Evolutionary conservation across 1,284 basidiomycete species (phyloP).

Genomic region (Irpex lacteus): DNA sequence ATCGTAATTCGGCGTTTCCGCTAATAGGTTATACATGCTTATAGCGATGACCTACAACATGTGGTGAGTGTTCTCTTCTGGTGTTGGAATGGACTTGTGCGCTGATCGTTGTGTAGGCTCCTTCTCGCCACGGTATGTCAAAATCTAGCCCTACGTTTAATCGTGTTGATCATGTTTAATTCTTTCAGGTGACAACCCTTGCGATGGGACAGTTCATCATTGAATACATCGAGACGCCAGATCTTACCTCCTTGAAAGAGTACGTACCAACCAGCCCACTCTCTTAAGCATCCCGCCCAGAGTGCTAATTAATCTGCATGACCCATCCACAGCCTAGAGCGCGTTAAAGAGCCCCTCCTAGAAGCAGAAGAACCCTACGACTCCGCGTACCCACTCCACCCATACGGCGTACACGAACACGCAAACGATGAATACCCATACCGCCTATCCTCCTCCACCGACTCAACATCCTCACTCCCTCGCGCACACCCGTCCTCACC

Average conservation of each 20-base stretch:
- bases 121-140: slow-evolving; percentile 49
- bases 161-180: background rate
- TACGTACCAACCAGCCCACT: slow-evolving; percentile 3
- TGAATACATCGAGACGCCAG: slow-evolving; percentile 39
- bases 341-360: slow-evolving; percentile 37
- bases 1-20: background rate
- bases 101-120: slow-evolving; percentile 35
- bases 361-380: slow-evolving; percentile 21
- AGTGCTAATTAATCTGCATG: background rate
- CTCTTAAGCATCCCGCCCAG: too few relatives aligned
- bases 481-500: slow-evolving; percentile 14
- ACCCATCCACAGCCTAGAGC: slow-evolving; percentile 22
- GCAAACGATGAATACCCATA: slow-evolving; percentile 8
- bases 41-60: slow-evolving; percentile 65
- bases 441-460: slow-evolving; percentile 11
- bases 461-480: slow-evolving; percentile 12
- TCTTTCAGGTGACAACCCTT: slow-evolving; percentile 47
- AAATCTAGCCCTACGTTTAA: too few relatives aligned
- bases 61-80: slow-evolving; percentile 43
- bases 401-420: slow-evolving; percentile 7
- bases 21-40: slow-evolving; percentile 63
- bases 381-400: slow-evolving; percentile 13
- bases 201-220: slow-evolving; percentile 54
- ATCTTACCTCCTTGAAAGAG: slow-evolving; percentile 21
- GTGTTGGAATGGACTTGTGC: background rate